Conservation (phyloP, 2,329 filamentous ascomycete species). For the Curvularia eragrostidis region DNA sequence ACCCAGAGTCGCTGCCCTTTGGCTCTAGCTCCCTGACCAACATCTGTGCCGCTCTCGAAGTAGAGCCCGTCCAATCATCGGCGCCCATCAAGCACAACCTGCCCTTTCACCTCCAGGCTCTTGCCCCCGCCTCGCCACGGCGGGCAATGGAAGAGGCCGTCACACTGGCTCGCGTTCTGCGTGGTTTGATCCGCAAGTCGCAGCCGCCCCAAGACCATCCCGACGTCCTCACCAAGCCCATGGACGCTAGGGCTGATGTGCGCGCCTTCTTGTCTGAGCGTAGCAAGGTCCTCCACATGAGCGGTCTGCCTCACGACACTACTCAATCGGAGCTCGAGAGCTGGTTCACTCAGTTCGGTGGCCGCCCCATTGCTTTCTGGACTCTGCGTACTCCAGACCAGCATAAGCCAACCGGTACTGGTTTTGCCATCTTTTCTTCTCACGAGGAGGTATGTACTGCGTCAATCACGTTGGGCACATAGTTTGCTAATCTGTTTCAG, state of each 20-base stretch:
- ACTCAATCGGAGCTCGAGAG: conserved; percentile 98
- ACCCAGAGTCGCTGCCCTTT: conserved; percentile 95
- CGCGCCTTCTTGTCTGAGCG: conserved; percentile 94
- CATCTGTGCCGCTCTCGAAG: conserved; percentile 97
- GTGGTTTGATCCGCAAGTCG: conserved; percentile 93
- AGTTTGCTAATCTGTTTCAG: conserved; percentile 55
- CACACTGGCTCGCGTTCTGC: conserved; percentile 88
- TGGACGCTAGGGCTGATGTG: conserved; percentile 96
- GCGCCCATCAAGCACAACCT: conserved; percentile 99
- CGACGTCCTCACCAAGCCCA: conserved; percentile 90
- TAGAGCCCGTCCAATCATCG: conserved; percentile 96
- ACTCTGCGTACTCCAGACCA: conserved; percentile 96
- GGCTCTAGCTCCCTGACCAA: conserved; percentile 94
- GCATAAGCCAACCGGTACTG: conserved; percentile 98
- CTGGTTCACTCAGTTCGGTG: conserved; percentile 99
- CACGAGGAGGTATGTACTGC: conserved; percentile 84
- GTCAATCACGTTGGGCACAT: background rate
- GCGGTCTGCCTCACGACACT: conserved; percentile 94
- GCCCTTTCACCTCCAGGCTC: conserved; percentile 94
- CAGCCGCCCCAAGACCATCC: conserved; percentile 92
- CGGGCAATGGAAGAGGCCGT: conserved; percentile 98
- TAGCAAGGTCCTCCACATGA: conserved; percentile 98
- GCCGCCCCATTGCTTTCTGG: conserved; percentile 98
- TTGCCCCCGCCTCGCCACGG: conserved; percentile 92
- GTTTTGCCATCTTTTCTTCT: conserved; percentile 97